Evolutionary conservation across 352 stramenopile species (phyloP).

Genomic region (Phytophthora colocasiae): DNA sequence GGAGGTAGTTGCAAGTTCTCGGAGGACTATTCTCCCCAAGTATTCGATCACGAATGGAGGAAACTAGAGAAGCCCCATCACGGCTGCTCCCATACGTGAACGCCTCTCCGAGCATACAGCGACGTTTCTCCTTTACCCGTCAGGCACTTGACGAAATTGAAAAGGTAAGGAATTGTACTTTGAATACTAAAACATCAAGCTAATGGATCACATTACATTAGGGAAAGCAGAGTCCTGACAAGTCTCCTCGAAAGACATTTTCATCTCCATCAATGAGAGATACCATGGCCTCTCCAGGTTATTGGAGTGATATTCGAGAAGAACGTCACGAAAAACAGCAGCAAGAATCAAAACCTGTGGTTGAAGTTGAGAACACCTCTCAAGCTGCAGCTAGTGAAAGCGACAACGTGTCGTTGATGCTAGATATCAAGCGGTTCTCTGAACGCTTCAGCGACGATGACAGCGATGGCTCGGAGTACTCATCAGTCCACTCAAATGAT

Average conservation of each 20-base stretch:
- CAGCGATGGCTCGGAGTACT: constrained; percentile 34
- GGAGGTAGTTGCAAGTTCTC: background rate
- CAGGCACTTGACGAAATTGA: constrained; percentile 33
- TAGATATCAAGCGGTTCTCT: constrained; percentile 21
- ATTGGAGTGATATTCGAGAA: constrained; percentile 18
- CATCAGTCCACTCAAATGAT: constrained; percentile 24
- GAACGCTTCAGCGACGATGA: constrained; percentile 35
- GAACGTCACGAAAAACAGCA: constrained; percentile 14
- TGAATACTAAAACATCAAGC: background rate
- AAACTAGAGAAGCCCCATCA: constrained; percentile 9
- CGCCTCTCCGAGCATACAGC: constrained; percentile 26
- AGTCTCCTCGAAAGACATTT: constrained; percentile 35
- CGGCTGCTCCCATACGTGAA: constrained; percentile 26
- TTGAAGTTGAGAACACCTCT: background rate
- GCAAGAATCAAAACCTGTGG: background rate
- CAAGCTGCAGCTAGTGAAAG: background rate
- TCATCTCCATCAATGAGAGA: constrained; percentile 36
- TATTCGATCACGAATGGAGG: constrained; percentile 8
- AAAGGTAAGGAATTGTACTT: constrained; percentile 17
- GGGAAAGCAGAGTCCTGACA: constrained; percentile 13
- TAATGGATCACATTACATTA: constrained; percentile 9
- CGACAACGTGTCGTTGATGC: constrained; percentile 22
- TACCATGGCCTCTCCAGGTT: background rate
- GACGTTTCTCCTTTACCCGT: constrained; percentile 41
- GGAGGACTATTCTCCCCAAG: background rate